These are phyloP conservation scores for Didymella segeticola DNA, from an alignment of 2,329 filamentous ascomycete species.

Conservation along the genomic window DNA sequence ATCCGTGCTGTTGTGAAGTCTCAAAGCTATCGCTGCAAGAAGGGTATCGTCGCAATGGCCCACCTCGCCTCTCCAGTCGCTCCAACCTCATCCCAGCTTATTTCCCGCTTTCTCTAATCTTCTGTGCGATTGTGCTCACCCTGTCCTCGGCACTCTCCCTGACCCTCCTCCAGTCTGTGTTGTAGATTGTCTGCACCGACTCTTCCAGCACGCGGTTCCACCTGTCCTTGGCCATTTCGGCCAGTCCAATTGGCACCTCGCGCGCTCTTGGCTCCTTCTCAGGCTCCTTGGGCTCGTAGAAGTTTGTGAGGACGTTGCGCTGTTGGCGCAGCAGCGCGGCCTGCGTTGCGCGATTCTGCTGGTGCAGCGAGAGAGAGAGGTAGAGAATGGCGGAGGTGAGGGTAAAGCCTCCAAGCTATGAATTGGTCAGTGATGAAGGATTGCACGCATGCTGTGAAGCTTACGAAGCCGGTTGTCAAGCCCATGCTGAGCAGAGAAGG, in stretches of 20 bases:
- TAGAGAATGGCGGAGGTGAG: constrained; percentile 55
- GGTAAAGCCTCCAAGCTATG: constrained; percentile 58
- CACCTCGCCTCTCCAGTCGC: background rate
- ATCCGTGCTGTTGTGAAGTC: background rate
- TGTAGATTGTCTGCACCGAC: constrained; percentile 51
- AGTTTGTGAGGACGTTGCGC: constrained; percentile 51
- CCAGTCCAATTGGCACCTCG: constrained; percentile 50
- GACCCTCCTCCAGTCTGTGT: constrained; percentile 54
- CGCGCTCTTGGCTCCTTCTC: constrained; percentile 49
- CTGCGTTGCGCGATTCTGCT: constrained; percentile 56
- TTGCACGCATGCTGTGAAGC: constrained; percentile 22
- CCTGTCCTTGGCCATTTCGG: constrained; percentile 57
- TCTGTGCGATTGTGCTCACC: constrained; percentile 44
- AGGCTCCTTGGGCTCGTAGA: constrained; percentile 53
- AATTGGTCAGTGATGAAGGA: constrained; percentile 12
- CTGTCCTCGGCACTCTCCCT: constrained; percentile 52
- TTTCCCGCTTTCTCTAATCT: constrained; percentile 41
- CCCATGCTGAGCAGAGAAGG: constrained; percentile 49
- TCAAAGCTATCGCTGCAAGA: constrained; percentile 21
- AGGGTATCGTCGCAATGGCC: constrained; percentile 27
- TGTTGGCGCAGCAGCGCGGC: constrained; percentile 56
- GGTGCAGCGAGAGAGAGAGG: constrained; percentile 52
- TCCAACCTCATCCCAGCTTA: constrained; percentile 12
- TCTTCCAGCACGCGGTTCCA: constrained; percentile 58
- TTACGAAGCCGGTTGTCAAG: constrained; percentile 60